A percentile compares a stretch with the other conserved stretches of the same genome.
Evolutionary conservation across 2,329 filamentous ascomycete genomes (phyloP).

Genomic region (Venturia asperata): DNA sequence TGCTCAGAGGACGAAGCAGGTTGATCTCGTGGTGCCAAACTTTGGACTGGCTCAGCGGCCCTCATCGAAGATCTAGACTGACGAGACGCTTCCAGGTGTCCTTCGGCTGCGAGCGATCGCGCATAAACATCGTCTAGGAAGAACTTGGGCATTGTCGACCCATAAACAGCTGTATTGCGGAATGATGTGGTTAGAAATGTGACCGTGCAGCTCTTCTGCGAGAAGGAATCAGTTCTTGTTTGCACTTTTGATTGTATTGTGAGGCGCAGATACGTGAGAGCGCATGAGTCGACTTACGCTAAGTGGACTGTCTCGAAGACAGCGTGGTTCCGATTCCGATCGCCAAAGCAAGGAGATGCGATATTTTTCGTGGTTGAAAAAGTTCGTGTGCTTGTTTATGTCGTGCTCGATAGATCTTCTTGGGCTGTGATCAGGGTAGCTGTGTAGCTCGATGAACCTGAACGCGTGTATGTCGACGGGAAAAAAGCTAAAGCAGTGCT

Average conservation of each 20-base stretch:
- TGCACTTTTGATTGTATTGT: neutral
- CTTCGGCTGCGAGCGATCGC: neutral
- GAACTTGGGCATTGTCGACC: neutral
- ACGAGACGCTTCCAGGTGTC: neutral
- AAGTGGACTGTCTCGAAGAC: neutral
- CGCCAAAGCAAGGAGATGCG: neutral
- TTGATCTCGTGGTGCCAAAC: neutral
- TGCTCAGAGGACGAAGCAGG: slow-evolving; percentile 7
- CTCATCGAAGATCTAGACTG: neutral
- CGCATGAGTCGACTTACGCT: neutral
- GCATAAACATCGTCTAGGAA: neutral
- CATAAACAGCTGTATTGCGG: neutral
- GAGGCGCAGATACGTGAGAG: neutral
- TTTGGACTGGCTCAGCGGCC: neutral
- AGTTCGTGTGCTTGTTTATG: neutral
- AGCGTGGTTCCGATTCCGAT: neutral
- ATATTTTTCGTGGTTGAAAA: neutral
- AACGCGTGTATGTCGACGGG: neutral
- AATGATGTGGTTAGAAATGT: neutral
- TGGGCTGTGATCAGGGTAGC: neutral
- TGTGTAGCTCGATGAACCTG: neutral
- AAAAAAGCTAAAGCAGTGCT: neutral
- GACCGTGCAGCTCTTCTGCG: neutral
- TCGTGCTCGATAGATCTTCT: neutral
- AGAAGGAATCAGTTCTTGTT: neutral